Evolutionary conservation across 768 basidiomycete species (phyloP).

Genomic region (Podaxis sp.): DNA sequence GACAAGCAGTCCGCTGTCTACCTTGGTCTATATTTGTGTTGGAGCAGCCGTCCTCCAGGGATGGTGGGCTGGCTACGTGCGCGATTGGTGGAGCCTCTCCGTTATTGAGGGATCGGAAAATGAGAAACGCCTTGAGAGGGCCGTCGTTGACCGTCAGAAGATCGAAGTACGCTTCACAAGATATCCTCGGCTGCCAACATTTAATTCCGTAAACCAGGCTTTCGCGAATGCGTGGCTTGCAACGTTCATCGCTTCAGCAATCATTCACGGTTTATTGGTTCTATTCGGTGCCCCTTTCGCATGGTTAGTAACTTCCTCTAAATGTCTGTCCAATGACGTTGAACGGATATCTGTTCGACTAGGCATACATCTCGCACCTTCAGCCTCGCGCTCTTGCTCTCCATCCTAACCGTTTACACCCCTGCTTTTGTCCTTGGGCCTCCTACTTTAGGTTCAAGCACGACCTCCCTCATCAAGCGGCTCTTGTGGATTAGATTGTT

Average conservation of each 20-base stretch:
- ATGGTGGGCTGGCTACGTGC: slow-evolving; percentile 73
- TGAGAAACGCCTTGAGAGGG: slow-evolving; percentile 38
- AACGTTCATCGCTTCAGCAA: slow-evolving; percentile 45
- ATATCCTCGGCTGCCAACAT: background rate
- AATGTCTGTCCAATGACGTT: background rate
- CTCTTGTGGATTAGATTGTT: slow-evolving; percentile 78
- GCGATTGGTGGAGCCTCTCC: slow-evolving; percentile 50
- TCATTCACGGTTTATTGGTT: slow-evolving; percentile 46
- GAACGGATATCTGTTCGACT: slow-evolving; percentile 1
- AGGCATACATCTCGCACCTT: slow-evolving; percentile 48
- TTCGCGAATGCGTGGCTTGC: slow-evolving; percentile 45
- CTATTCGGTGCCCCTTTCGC: slow-evolving; percentile 73
- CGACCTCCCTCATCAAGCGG: slow-evolving; percentile 46
- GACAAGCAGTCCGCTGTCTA: slow-evolving; percentile 54
- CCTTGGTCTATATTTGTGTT: slow-evolving; percentile 50
- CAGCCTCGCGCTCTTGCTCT: slow-evolving; percentile 63
- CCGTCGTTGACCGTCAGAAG: slow-evolving; percentile 31
- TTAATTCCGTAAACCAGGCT: slow-evolving; percentile 31
- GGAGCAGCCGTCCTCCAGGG: slow-evolving; percentile 53
- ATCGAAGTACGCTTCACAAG: slow-evolving; percentile 29
- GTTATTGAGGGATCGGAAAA: slow-evolving; percentile 34
- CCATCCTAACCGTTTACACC: slow-evolving; percentile 60
- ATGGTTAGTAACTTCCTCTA: slow-evolving; percentile 36
- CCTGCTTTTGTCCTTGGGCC: slow-evolving; percentile 67
- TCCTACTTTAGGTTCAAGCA: slow-evolving; percentile 42